Evolutionary conservation across 768 basidiomycete genomes (phyloP), one percentile per base, ranked within the genome.

Genomic region (Lactarius psammicola): DNA sequence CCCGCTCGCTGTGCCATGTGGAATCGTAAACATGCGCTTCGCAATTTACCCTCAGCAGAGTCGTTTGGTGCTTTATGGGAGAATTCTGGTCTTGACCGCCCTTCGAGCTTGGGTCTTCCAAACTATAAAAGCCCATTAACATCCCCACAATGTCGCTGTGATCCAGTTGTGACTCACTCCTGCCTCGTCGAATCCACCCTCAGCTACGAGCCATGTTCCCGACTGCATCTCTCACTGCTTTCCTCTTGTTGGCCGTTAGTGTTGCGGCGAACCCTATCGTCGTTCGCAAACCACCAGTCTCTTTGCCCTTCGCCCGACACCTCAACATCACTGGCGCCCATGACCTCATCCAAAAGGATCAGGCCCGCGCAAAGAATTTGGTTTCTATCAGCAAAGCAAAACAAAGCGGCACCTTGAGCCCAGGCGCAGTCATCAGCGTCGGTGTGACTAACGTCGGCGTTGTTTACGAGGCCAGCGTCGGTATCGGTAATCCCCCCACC

Each of bases 261-360:
- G 44, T 46, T 10, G n/a, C 44, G 0, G 44, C 44, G 44, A 46
- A 46, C 44, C 44, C 44, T 1, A 46, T 46, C n/a, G n/a, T 71
- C 57, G 58, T 71, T 51, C 70, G 67, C 57, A 49, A 49, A 0
- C 4, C 46, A 26, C n/a, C 23, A 4, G 23, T 49, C 11, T 9
- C 46, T 13, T 49, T 49, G 46, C 1, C n/a, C 23, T 49, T 49
- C 46, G 46, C 46, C 11, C 20, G 82, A 82, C 69, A 71, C 80
- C n/a, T 49, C 72, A 87, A 87, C 75, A 68, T 79, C 67, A 84
- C 79, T 13, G 82, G 83, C 68, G 71, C 80, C 18, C 75, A 77
- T 68, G 83, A 82, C 63, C 74, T 89, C 56, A 64, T 87, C 26
- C 72, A 78, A 55, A 79, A 78, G 65, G 87, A 87, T 72, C 79